phyloP scores from a whole-genome alignment of 306 rosid species.

The Sophora flavescens region DNA sequence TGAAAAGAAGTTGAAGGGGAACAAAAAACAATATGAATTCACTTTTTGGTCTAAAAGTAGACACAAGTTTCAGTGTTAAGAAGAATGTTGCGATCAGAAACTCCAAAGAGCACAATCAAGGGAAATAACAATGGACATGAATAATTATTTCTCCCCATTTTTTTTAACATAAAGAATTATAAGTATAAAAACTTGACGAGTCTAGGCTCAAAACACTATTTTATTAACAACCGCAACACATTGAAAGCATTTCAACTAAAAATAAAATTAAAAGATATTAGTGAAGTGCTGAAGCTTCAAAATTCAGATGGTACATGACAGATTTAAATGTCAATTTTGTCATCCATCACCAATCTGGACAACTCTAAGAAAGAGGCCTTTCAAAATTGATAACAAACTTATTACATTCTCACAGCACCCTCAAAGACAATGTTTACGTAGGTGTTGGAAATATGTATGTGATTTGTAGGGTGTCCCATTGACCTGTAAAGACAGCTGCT shows the following conservation, averaged over 20 bases:
- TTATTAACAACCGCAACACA: neutral
- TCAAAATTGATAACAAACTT: constrained; percentile 1
- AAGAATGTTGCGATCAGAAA: constrained; percentile 9
- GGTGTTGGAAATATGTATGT: neutral
- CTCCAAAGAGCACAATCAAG: neutral
- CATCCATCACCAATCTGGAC: neutral
- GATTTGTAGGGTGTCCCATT: neutral
- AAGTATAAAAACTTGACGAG: neutral
- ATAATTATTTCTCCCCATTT: neutral
- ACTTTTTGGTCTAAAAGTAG: neutral
- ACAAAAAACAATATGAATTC: neutral
- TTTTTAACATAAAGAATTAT: neutral
- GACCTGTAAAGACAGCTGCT: neutral
- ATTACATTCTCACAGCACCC: neutral
- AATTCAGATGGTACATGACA: neutral
- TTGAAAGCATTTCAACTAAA: neutral
- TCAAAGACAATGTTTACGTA: neutral
- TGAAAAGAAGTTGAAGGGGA: constrained; percentile 18
- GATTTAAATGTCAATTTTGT: neutral
- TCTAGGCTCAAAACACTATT: neutral
- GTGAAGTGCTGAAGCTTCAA: neutral
- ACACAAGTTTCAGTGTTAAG: neutral
- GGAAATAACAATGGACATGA: neutral
- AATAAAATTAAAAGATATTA: neutral
- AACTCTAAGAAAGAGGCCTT: neutral